phyloP scores from a whole-genome alignment of 208 protist genomes.

The Sergeia podlipaevii region DNA sequence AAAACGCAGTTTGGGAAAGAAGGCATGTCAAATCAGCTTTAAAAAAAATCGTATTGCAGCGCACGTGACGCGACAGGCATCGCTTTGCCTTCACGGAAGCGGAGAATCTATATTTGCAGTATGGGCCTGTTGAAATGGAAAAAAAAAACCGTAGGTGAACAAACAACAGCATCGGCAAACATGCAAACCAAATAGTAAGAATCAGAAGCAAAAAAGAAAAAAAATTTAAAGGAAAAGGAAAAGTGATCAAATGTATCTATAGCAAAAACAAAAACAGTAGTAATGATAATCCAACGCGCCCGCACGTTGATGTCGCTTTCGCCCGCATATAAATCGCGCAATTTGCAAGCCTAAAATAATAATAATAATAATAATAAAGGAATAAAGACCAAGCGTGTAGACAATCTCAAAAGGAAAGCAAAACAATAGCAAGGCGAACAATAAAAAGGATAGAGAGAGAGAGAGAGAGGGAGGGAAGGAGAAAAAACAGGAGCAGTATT shows the following conservation, averaged over 20 bases:
- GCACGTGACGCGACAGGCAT: neutral
- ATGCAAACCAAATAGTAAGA: slow-evolving; percentile 3
- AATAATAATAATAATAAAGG: no score
- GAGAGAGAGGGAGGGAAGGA: neutral
- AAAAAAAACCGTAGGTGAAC: slow-evolving; percentile 6
- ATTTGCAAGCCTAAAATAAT: neutral
- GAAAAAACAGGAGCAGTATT: slow-evolving; percentile 13
- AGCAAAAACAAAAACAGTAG: neutral
- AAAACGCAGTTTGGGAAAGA: slow-evolving; percentile 4
- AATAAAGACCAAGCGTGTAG: no score
- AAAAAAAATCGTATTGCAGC: neutral
- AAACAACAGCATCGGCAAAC: neutral
- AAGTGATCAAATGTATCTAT: no score
- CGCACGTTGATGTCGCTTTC: neutral
- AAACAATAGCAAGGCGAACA: neutral
- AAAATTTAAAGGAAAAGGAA: slow-evolving; percentile 6
- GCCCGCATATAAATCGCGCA: neutral
- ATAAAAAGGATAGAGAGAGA: slow-evolving; percentile 1
- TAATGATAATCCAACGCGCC: neutral
- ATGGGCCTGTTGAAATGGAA: no score
- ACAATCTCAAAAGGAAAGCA: no score
- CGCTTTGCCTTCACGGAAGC: no score
- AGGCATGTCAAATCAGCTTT: neutral
- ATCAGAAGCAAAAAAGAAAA: neutral
- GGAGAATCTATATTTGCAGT: no score